Evolutionary conservation across 306 rosid species (phyloP).

Genomic region (Comarum palustre): DNA sequence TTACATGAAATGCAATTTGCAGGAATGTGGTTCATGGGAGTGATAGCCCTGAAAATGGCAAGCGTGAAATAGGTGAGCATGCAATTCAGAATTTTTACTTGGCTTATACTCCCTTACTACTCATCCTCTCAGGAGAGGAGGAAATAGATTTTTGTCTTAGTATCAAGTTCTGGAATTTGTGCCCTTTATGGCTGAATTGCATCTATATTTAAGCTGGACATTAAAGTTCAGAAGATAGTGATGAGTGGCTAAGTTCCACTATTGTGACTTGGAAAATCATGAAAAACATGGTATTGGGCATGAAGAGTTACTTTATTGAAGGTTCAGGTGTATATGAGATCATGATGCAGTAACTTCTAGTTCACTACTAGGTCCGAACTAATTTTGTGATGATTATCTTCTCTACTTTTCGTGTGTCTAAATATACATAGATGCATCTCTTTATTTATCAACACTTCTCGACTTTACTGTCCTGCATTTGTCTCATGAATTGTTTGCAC

Average conservation of each 20-base stretch:
- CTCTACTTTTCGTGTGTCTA: too few relatives aligned
- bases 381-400: not conserved
- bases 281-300: not conserved
- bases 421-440: not conserved
- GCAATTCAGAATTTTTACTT: not conserved
- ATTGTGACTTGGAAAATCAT: not conserved
- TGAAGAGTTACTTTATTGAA: not conserved
- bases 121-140: not conserved
- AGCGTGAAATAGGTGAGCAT: slow-evolving; percentile 76
- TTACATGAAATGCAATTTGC: slow-evolving; percentile 35
- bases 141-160: not conserved
- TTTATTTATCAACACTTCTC: not conserved
- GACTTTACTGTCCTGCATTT: not conserved
- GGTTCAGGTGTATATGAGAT: not conserved
- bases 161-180: not conserved
- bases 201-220: not conserved
- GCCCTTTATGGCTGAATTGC: not conserved
- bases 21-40: slow-evolving; percentile 97
- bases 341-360: not conserved
- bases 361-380: not conserved
- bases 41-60: slow-evolving; percentile 96
- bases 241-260: not conserved
- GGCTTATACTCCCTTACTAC: not conserved
- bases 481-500: not conserved
- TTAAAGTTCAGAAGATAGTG: not conserved